These are phyloP conservation scores for Dillenia turbinata DNA, from an alignment of 164 flowering plant genomes.

Conservation along the genomic window DNA sequence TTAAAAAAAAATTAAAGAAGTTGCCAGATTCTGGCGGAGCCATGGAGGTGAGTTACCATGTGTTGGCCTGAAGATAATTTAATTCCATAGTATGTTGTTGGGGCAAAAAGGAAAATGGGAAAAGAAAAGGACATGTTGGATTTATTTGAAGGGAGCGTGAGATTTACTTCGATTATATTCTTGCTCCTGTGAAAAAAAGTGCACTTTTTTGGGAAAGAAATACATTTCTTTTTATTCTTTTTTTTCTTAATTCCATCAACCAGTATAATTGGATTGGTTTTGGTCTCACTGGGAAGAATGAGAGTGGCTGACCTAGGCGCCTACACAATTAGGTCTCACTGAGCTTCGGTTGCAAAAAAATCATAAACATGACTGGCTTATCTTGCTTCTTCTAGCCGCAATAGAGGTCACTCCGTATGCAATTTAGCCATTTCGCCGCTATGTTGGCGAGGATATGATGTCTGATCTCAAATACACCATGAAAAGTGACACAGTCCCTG, in stretches of 20 bases:
- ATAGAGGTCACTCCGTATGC: constrained; percentile 38
- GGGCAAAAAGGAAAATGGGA: too few relatives aligned
- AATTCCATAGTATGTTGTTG: too few relatives aligned
- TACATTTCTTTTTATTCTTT: background rate
- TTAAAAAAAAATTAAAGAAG: too few relatives aligned
- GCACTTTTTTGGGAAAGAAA: too few relatives aligned
- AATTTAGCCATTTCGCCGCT: constrained; percentile 77
- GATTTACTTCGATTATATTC: too few relatives aligned
- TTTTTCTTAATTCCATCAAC: too few relatives aligned
- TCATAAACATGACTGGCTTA: constrained; percentile 81
- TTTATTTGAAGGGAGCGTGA: too few relatives aligned
- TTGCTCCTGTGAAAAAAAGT: too few relatives aligned
- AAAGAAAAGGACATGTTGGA: too few relatives aligned
- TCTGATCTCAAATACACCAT: constrained; percentile 72
- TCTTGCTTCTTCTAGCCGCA: constrained; percentile 53
- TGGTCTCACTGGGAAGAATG: constrained; percentile 17
- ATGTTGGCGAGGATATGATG: constrained; percentile 80
- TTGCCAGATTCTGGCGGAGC: too few relatives aligned
- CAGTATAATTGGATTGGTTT: background rate
- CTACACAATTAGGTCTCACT: constrained; percentile 52
- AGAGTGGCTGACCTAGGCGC: constrained; percentile 30
- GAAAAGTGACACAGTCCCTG: constrained; percentile 67
- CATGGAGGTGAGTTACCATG: too few relatives aligned
- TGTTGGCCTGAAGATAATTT: too few relatives aligned
- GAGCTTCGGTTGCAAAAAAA: constrained; percentile 35